Percentiles rank a stretch among this genome's conserved stretches.
Evolutionary conservation across 495 filamentous ascomycete species (phyloP).

Genomic region (Tetracladium setigerum): DNA sequence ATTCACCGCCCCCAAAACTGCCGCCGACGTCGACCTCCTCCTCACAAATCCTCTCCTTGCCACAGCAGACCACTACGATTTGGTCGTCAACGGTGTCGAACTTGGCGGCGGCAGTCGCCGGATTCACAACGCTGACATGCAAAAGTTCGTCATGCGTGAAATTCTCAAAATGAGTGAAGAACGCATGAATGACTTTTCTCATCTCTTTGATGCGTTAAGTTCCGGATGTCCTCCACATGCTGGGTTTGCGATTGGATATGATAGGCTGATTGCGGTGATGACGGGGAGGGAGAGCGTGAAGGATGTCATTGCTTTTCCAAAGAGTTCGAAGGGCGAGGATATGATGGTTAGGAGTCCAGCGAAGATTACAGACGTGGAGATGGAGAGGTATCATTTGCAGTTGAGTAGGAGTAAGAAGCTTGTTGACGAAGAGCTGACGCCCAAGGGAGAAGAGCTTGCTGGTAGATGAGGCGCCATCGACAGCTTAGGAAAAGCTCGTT

Average conservation of each 20-base stretch:
- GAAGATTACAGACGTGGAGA: slow-evolving; percentile 50
- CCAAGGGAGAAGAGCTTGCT: too few relatives aligned
- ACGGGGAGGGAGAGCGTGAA: slow-evolving; percentile 64
- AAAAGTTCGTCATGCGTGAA: slow-evolving; percentile 77
- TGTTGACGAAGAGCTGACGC: too few relatives aligned
- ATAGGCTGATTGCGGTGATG: slow-evolving; percentile 79
- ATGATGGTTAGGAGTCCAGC: slow-evolving; percentile 69
- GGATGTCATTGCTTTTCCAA: slow-evolving; percentile 96
- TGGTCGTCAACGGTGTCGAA: slow-evolving; percentile 93
- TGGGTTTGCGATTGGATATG: slow-evolving; percentile 87
- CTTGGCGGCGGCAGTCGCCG: slow-evolving; percentile 87
- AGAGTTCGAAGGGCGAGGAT: slow-evolving; percentile 82
- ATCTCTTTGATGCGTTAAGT: slow-evolving; percentile 72
- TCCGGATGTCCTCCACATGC: slow-evolving; percentile 97
- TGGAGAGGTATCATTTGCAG: slow-evolving; percentile 64
- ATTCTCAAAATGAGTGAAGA: slow-evolving; percentile 62
- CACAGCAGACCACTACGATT: slow-evolving; percentile 81
- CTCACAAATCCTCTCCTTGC: slow-evolving; percentile 62
- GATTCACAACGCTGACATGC: slow-evolving; percentile 80
- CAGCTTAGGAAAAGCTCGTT: too few relatives aligned
- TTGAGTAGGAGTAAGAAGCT: too few relatives aligned
- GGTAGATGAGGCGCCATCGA: too few relatives aligned
- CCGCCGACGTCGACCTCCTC: slow-evolving; percentile 67
- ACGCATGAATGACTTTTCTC: slow-evolving; percentile 68
- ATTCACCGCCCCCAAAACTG: slow-evolving; percentile 78